These are phyloP conservation scores for Arabidopsis suecica DNA, from an alignment of 345 rosid genomes.

Conservation along the genomic window DNA sequence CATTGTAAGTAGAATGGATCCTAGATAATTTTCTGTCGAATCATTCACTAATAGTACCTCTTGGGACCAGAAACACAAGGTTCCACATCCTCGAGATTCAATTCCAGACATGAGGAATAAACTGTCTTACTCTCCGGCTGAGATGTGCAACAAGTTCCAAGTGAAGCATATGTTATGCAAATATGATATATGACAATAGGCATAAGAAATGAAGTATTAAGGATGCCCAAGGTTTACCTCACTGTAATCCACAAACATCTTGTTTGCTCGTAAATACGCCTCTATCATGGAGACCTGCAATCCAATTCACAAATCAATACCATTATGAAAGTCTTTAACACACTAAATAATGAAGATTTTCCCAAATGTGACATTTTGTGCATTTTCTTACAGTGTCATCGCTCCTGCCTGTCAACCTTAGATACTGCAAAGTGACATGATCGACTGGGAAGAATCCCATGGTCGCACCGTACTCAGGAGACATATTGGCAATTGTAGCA, in stretches of 20 bases:
- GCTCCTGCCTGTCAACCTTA: constrained; percentile 95
- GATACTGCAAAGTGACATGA: constrained; percentile 91
- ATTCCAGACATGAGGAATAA: background rate
- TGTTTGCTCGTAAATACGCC: constrained; percentile 6
- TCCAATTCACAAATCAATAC: background rate
- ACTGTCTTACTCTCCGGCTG: background rate
- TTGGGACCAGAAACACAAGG: constrained; percentile 13
- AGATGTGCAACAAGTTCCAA: background rate
- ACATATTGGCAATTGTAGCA: constrained; percentile 92
- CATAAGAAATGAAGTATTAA: background rate
- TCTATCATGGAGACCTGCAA: constrained; percentile 6
- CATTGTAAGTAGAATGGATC: background rate
- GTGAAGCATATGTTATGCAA: background rate
- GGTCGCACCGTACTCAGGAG: constrained; percentile 99
- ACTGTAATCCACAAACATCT: constrained; percentile 1
- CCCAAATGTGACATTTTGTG: background rate
- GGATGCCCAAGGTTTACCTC: background rate
- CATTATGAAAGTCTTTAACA: background rate
- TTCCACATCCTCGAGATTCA: constrained; percentile 7
- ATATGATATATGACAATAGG: background rate
- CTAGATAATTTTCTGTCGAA: background rate
- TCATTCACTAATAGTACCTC: background rate
- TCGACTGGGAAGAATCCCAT: constrained; percentile 99
- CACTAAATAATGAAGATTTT: background rate
- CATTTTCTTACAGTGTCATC: constrained; percentile 52